phyloP scores from a whole-genome alignment of 345 rosid species.

The Linum lewisii region DNA sequence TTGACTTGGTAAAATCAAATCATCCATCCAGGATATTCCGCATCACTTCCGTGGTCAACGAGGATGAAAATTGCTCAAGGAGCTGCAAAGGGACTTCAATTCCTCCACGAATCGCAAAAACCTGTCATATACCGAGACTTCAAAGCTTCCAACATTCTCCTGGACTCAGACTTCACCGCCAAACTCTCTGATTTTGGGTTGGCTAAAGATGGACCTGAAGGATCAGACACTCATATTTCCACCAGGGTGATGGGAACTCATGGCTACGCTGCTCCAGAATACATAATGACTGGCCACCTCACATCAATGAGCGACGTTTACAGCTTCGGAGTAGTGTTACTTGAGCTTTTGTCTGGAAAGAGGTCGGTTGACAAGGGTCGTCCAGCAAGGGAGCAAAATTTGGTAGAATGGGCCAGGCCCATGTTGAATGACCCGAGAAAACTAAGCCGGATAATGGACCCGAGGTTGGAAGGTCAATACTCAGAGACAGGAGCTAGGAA shows the following conservation, averaged over 20 bases:
- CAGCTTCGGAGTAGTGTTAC: conserved; percentile 24
- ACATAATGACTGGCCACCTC: conserved; percentile 74
- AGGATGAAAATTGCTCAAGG: conserved; percentile 90
- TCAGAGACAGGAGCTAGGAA: conserved; percentile 67
- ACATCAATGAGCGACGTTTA: conserved; percentile 25
- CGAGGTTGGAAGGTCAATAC: conserved; percentile 81
- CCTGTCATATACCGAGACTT: conserved; percentile 88
- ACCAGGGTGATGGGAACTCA: conserved; percentile 93
- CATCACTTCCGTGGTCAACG: conserved; percentile 71
- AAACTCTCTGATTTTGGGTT: conserved; percentile 86
- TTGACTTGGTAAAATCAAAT: neutral
- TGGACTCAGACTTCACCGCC: conserved; percentile 73
- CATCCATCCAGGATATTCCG: conserved; percentile 50
- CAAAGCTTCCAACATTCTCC: conserved; percentile 77
- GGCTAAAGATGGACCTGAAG: conserved; percentile 95
- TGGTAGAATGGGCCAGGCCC: conserved; percentile 26
- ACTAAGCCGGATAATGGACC: conserved; percentile 67
- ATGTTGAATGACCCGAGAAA: conserved; percentile 54
- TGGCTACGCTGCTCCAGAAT: conserved; percentile 95
- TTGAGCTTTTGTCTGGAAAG: conserved; percentile 24
- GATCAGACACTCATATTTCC: conserved; percentile 86
- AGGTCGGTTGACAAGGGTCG: conserved; percentile 22
- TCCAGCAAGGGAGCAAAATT: conserved; percentile 17
- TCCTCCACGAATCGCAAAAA: conserved; percentile 77
- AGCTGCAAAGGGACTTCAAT: conserved; percentile 92